These are phyloP conservation scores for Cladosporium sphaerospermum DNA, from an alignment of 2,329 filamentous ascomycete species.

Conservation along the genomic window DNA sequence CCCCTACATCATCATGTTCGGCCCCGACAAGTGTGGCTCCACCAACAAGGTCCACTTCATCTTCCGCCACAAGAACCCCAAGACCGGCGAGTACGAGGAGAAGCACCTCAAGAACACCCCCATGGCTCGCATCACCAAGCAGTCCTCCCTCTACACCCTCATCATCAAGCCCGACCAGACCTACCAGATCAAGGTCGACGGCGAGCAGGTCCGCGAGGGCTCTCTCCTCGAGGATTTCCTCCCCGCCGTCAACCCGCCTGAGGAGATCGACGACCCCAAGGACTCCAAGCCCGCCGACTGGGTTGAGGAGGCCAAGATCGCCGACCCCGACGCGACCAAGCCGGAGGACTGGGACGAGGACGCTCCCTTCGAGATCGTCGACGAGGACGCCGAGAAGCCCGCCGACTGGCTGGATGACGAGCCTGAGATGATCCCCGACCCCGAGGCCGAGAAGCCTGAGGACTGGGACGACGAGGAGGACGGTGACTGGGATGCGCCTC, in stretches of 20 bases:
- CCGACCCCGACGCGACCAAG: slow-evolving; percentile 90
- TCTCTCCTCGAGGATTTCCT: slow-evolving; percentile 89
- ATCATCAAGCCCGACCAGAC: slow-evolving; percentile 96
- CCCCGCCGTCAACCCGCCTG: slow-evolving; percentile 85
- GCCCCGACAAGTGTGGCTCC: slow-evolving; percentile 96
- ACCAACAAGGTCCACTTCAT: slow-evolving; percentile 99
- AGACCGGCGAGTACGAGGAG: slow-evolving; percentile 99
- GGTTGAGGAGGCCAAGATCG: slow-evolving; percentile 88
- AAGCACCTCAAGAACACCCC: slow-evolving; percentile 89
- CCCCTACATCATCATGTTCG: slow-evolving; percentile 99
- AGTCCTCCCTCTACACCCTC: slow-evolving; percentile 89
- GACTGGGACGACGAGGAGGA: slow-evolving; percentile 99
- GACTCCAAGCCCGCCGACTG: slow-evolving; percentile 93
- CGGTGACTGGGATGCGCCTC: slow-evolving; percentile 90
- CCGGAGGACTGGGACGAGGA: slow-evolving; percentile 99
- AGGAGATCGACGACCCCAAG: slow-evolving; percentile 91
- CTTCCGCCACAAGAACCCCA: slow-evolving; percentile 99
- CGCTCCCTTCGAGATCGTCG: slow-evolving; percentile 90
- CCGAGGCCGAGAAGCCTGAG: slow-evolving; percentile 93
- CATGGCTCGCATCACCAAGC: slow-evolving; percentile 81
- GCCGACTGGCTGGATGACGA: slow-evolving; percentile 96
- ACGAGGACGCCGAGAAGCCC: slow-evolving; percentile 83
- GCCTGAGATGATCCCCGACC: slow-evolving; percentile 75
- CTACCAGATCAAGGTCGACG: slow-evolving; percentile 86
- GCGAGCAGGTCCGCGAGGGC: slow-evolving; percentile 79